These are phyloP conservation scores for Lactarius hengduanensis DNA, from an alignment of 768 basidiomycete genomes.

Conservation along the genomic window DNA sequence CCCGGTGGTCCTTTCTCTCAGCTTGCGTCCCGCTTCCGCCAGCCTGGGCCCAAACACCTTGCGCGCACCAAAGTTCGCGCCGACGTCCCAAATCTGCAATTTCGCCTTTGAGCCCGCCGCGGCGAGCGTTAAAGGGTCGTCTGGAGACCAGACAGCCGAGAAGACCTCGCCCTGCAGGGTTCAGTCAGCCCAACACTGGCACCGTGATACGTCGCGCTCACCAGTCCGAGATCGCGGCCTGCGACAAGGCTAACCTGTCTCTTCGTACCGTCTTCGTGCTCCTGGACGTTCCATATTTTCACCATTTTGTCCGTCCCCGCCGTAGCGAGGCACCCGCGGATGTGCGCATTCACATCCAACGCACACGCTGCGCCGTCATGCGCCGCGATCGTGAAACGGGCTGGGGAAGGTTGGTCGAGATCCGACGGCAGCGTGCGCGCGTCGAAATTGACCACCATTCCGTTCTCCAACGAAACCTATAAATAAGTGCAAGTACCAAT, in stretches of 20 bases:
- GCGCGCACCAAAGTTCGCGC: conserved; percentile 75
- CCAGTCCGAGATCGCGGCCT: conserved; percentile 87
- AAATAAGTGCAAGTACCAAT: neutral
- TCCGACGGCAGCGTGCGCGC: conserved; percentile 76
- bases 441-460: conserved; percentile 90
- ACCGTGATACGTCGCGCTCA: conserved; percentile 40
- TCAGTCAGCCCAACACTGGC: conserved; percentile 5
- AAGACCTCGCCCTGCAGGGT: conserved; percentile 90
- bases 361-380: conserved; percentile 90
- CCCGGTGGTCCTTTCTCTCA: conserved; percentile 63
- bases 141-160: conserved; percentile 86
- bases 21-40: conserved; percentile 60
- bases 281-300: conserved; percentile 91
- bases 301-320: conserved; percentile 95
- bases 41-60: conserved; percentile 83
- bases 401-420: conserved; percentile 57
- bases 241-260: conserved; percentile 80
- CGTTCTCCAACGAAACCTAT: conserved; percentile 93
- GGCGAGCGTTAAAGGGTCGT: conserved; percentile 90
- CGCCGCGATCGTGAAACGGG: conserved; percentile 86
- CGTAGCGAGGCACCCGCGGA: conserved; percentile 88
- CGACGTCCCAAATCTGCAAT: conserved; percentile 94
- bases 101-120: conserved; percentile 94
- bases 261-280: conserved; percentile 62
- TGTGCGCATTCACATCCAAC: conserved; percentile 86